phyloP scores from a whole-genome alignment of 331 rosid genomes.

The Cucumis variabilis region DNA sequence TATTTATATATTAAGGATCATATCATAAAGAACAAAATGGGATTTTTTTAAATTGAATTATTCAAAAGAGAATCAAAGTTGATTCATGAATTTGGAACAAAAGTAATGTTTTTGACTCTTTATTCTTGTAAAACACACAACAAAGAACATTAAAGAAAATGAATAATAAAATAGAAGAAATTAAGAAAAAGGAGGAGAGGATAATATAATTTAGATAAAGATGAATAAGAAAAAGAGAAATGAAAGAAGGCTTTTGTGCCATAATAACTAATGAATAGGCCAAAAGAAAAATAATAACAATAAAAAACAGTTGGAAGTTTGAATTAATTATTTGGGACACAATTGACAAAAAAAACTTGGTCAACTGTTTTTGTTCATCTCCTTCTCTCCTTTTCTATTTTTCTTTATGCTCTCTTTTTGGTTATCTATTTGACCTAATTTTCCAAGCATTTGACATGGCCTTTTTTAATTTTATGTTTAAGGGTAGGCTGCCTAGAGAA shows the following conservation, averaged over 20 bases:
- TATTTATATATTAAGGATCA: too few species aligned
- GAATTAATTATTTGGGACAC: neutral
- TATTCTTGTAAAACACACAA: neutral
- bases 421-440: neutral
- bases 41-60: neutral
- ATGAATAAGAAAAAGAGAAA: neutral
- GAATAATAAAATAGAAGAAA: neutral
- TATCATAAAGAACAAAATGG: neutral
- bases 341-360: neutral
- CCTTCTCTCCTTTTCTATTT: neutral
- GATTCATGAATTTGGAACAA: neutral
- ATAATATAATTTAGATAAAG: neutral
- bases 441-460: neutral
- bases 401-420: neutral
- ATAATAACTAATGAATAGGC: neutral
- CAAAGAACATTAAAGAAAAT: neutral
- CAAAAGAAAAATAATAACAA: neutral
- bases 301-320: too few species aligned
- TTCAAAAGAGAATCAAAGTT: neutral
- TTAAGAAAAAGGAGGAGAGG: neutral
- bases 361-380: neutral
- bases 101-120: neutral
- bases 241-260: neutral
- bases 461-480: neutral
- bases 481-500: neutral